phyloP scores from a whole-genome alignment of 2,329 filamentous ascomycete species.

The Colletotrichum camelliae region DNA sequence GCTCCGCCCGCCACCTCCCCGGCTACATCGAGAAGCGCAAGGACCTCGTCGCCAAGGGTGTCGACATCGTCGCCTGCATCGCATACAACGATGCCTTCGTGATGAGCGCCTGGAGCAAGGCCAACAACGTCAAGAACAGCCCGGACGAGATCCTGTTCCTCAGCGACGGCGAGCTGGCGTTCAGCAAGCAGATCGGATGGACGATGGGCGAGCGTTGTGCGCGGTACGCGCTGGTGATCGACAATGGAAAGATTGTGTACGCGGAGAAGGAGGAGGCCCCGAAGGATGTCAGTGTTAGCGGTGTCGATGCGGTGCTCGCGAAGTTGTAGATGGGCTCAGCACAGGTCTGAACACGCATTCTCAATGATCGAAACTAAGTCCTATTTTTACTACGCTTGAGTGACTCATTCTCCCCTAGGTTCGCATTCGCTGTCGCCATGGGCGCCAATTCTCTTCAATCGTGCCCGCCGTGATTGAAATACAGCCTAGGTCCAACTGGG shows the following conservation, averaged over 20 bases:
- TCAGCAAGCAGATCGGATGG: constrained; percentile 83
- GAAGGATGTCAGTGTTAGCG: constrained; percentile 50
- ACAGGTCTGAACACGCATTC: not conserved
- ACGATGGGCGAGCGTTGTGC: constrained; percentile 74
- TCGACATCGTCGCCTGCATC: constrained; percentile 81
- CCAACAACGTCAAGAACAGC: constrained; percentile 72
- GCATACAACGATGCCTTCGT: constrained; percentile 86
- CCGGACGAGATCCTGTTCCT: constrained; percentile 75
- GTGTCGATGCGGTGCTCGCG: constrained; percentile 58
- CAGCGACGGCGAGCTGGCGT: constrained; percentile 70
- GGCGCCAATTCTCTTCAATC: no score
- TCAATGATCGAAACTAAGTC: not conserved
- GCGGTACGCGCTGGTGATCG: constrained; percentile 80
- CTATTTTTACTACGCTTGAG: no score
- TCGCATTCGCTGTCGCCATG: no score
- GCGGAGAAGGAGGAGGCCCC: constrained; percentile 71
- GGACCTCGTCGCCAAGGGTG: constrained; percentile 77
- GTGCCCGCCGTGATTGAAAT: no score
- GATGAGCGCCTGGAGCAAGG: constrained; percentile 90
- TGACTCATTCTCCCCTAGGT: no score
- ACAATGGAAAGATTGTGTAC: constrained; percentile 83
- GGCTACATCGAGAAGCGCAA: constrained; percentile 76
- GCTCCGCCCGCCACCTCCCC: constrained; percentile 80
- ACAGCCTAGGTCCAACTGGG: no score
- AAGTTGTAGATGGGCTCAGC: constrained; percentile 47